These are phyloP conservation scores for Geosiphon pyriformis DNA, from an alignment of 192 early-diverging fungal genomes.

Conservation along the genomic window DNA sequence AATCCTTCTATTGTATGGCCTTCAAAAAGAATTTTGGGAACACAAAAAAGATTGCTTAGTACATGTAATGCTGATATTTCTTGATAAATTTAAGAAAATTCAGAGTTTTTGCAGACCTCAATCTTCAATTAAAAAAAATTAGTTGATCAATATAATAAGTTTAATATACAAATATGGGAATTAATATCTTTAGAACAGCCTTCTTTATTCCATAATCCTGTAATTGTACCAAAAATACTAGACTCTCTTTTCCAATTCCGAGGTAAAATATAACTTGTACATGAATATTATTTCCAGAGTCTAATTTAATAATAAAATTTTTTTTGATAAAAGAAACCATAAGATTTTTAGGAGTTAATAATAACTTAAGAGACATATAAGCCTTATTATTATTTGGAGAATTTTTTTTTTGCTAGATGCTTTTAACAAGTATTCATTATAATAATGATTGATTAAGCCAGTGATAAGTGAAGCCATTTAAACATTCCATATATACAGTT, in stretches of 20 bases:
- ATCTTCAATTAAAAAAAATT: too few relatives aligned
- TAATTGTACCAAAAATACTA: too few relatives aligned
- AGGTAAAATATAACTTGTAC: conserved; percentile 4
- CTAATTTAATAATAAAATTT: conserved; percentile 10
- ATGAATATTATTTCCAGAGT: conserved; percentile 19
- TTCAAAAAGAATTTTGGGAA: conserved; percentile 7
- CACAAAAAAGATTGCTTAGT: conserved; percentile 3
- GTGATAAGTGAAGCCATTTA: not conserved
- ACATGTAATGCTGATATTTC: conserved; percentile 10
- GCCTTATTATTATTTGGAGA: too few relatives aligned
- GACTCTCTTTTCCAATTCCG: too few relatives aligned
- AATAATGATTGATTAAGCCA: too few relatives aligned
- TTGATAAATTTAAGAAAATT: too few relatives aligned
- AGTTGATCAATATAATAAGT: conserved; percentile 15
- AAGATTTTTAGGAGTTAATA: conserved; percentile 19
- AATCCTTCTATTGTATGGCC: not conserved
- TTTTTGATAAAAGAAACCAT: conserved; percentile 19
- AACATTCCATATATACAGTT: not conserved
- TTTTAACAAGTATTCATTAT: too few relatives aligned
- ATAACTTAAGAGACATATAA: conserved; percentile 19
- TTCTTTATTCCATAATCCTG: conserved; percentile 21
- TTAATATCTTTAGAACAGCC: conserved; percentile 22
- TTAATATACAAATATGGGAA: conserved; percentile 5
- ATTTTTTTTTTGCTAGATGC: too few relatives aligned
- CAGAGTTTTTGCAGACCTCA: too few relatives aligned